Evolutionary conservation across 495 filamentous ascomycete genomes (phyloP).

Genomic region (Penicillium egyptiacum): DNA sequence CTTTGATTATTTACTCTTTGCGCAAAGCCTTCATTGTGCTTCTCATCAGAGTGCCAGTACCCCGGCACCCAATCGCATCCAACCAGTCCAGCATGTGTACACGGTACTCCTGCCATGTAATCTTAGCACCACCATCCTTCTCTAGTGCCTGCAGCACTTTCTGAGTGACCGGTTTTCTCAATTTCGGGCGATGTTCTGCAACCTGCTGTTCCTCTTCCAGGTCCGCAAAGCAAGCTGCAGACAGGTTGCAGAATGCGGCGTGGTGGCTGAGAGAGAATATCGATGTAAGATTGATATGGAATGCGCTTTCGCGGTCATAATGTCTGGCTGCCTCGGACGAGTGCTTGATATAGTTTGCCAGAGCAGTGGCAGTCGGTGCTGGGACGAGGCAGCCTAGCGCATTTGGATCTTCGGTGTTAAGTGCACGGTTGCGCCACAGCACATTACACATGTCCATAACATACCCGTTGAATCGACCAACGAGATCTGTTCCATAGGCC

Average conservation of each 20-base stretch:
- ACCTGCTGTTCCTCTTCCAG: conserved; percentile 62
- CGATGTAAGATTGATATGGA: conserved; percentile 47
- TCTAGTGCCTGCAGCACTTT: conserved; percentile 60
- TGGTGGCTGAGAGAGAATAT: conserved; percentile 73
- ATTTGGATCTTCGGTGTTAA: conserved; percentile 66
- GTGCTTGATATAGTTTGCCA: conserved; percentile 50
- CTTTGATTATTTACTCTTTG: conserved; percentile 33
- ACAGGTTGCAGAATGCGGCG: conserved; percentile 61
- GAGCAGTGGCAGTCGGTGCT: conserved; percentile 38
- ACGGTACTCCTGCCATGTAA: conserved; percentile 74
- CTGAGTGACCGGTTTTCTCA: conserved; percentile 78
- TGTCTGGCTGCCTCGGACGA: conserved; percentile 34
- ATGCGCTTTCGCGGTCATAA: conserved; percentile 42
- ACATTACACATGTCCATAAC: conserved; percentile 90
- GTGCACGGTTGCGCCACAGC: conserved; percentile 75
- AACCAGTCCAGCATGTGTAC: conserved; percentile 71
- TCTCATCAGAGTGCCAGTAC: conserved; percentile 73
- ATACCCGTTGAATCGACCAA: conserved; percentile 77
- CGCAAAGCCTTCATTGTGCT: conserved; percentile 76
- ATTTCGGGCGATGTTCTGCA: conserved; percentile 48
- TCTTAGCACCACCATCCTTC: conserved; percentile 64
- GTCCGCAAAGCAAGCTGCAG: conserved; percentile 62
- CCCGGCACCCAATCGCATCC: conserved; percentile 61
- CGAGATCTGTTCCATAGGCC: conserved; percentile 49
- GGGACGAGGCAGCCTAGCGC: conserved; percentile 71